A percentile compares a stretch with the other conserved stretches of the same genome.
Conservation (phyloP, 768 basidiomycete genomes). For the Leucocoprinus leucothites region DNA sequence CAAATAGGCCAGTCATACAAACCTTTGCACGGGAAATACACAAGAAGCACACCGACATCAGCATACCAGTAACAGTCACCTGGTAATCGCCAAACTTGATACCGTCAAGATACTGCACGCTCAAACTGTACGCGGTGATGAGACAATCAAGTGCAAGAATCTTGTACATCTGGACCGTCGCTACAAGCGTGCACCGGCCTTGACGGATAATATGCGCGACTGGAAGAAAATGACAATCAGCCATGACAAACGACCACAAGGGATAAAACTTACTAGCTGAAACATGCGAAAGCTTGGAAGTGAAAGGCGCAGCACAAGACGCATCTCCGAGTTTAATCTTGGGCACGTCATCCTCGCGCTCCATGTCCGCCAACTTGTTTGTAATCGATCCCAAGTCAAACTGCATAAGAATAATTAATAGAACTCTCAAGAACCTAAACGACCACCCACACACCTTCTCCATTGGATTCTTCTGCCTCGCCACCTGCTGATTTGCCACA, state of each 20-base stretch:
- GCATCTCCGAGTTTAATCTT: slow-evolving; percentile 99
- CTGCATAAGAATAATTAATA: slow-evolving; percentile 20
- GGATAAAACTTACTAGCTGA: slow-evolving; percentile 71
- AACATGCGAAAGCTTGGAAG: slow-evolving; percentile 97
- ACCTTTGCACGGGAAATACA: slow-evolving; percentile 98
- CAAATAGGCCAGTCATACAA: slow-evolving; percentile 19
- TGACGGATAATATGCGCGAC: slow-evolving; percentile 98
- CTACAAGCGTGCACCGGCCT: slow-evolving; percentile 97
- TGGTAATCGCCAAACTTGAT: slow-evolving; percentile 99
- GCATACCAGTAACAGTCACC: slow-evolving; percentile 91
- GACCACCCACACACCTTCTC: slow-evolving; percentile 62
- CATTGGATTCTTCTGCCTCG: slow-evolving; percentile 82
- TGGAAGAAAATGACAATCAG: slow-evolving; percentile 24
- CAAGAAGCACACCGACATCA: slow-evolving; percentile 98
- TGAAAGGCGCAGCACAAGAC: slow-evolving; percentile 97
- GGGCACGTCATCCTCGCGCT: slow-evolving; percentile 91
- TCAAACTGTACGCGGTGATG: slow-evolving; percentile 97
- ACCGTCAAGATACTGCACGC: slow-evolving; percentile 96
- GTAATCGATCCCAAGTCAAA: slow-evolving; percentile 29
- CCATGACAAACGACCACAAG: background rate
- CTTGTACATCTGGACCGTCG: slow-evolving; percentile 99
- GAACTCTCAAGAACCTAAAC: background rate
- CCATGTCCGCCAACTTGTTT: slow-evolving; percentile 75
- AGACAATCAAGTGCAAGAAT: slow-evolving; percentile 96
- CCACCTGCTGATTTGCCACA: slow-evolving; percentile 56